A percentile compares a stretch with the other conserved stretches of the same genome.
Evolutionary conservation across 805 yeast genomes (phyloP).

Genomic region (Barnettozyma vustinii): DNA sequence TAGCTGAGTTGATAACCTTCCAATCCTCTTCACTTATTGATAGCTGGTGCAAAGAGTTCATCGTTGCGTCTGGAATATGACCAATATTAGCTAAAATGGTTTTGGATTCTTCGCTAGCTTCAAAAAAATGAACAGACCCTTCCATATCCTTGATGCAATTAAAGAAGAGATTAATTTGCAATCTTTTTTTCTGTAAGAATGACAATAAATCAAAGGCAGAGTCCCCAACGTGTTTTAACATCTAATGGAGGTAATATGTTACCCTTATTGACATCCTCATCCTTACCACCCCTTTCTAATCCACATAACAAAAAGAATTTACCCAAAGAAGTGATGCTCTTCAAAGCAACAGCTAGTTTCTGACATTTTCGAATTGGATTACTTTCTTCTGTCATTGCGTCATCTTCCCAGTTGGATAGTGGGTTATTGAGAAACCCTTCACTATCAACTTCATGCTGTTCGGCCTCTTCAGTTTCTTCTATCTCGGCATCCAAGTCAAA

Average conservation of each 20-base stretch:
- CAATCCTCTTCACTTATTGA: background rate
- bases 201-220: background rate
- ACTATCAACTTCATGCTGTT: background rate
- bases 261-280: background rate
- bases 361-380: background rate
- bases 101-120: background rate
- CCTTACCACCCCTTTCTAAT: too few species aligned
- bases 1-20: background rate
- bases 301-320: background rate
- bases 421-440: background rate
- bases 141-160: background rate
- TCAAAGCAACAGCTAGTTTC: conserved; percentile 1
- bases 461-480: background rate
- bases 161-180: background rate
- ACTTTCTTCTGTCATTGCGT: background rate
- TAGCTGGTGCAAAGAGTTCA: background rate
- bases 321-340: background rate
- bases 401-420: background rate
- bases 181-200: background rate
- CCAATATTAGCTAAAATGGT: background rate
- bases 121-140: background rate
- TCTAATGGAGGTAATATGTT: background rate
- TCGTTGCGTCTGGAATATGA: background rate
- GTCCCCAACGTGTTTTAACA: background rate
- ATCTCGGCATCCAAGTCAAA: background rate